phyloP scores from a whole-genome alignment of 208 protist species.

The Strigomonas galati region DNA sequence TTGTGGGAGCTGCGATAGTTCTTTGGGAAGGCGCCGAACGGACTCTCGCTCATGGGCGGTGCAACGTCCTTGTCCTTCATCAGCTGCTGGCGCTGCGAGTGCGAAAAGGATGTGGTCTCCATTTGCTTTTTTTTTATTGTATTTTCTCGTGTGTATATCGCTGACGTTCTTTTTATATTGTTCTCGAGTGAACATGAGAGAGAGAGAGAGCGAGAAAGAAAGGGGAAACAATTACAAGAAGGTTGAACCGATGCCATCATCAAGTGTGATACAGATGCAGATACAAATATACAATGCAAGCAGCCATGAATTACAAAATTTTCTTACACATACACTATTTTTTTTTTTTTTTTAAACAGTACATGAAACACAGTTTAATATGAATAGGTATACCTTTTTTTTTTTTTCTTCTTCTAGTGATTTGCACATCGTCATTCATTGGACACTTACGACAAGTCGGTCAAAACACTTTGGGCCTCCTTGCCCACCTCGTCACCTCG shows the following conservation, averaged over 20 bases:
- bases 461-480: conserved; percentile 36
- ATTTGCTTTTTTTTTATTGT: conserved; percentile 19
- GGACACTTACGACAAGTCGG: conserved; percentile 33
- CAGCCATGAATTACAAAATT: conserved; percentile 5
- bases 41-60: conserved; percentile 76
- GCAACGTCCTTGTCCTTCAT: conserved; percentile 63
- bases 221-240: not conserved
- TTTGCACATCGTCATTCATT: not conserved
- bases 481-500: conserved; percentile 51
- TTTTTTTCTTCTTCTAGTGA: not conserved
- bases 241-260: not conserved
- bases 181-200: not conserved
- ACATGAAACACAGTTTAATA: not conserved
- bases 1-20: conserved; percentile 22
- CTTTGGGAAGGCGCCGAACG: conserved; percentile 80
- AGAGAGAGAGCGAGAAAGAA: conserved; percentile 13
- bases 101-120: conserved; percentile 46
- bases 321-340: too few relatives aligned
- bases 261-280: not conserved
- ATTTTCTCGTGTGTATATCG: conserved; percentile 8
- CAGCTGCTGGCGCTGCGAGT: conserved; percentile 51
- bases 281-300: not conserved
- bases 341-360: not conserved
- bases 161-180: conserved; percentile 1
- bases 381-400: not conserved